Base-by-base conservation (phyloP, 2,329 filamentous ascomycete species). In the Neopestalotiopsis clavispora region DNA sequence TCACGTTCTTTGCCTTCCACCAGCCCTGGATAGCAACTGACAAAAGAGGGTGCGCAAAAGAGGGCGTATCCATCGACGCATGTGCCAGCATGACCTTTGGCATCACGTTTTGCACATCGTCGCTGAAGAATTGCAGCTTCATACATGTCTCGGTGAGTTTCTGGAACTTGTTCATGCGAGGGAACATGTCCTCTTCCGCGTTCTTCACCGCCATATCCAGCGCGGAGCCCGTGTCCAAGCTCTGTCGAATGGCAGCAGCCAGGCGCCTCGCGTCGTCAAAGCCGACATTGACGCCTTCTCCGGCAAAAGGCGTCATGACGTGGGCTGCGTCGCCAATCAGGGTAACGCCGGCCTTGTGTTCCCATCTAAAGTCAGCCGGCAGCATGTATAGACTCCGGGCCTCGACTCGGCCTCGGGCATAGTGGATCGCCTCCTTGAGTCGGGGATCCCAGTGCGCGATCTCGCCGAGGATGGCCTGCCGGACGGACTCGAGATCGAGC, bases 261-360 rank as follows among this genome's bases (percentile, higher is more conserved):
- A 91, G 79, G 28, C 82, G 76, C 70, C 85, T 75, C 7, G 87
- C 84, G 74, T 91, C 88, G 61, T 84, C 80, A 75, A 91, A 82
- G 1, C 83, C 87, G 23, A 84, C 78, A 73, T 91, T 90, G 32
- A 90, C 87, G 1, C 88, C 88, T 68, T 89, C 87, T 4, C 89
- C 89, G 1, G 85, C 85, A 70, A 85, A 88, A 0, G 86, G 86
- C 0, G 84, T 84, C 86, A 89, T 89, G 28, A 89, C 73, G 75
- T 91, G 88, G 7, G 88, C 88, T 0, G 88, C 86, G 72, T 91
- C 88, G 4, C 89, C 89, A 32, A 90, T 80, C 14, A 89, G 74
- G 0, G 89, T 89, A 4, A 86, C 74, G 0, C 87, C 86, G 5
- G 78, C 74, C 20, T 78, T 78, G 62, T 84, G 80, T 56, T 80